Evolutionary conservation across 176 grass and related monocot species (phyloP).

Genomic region (Metroxylon sagu): DNA sequence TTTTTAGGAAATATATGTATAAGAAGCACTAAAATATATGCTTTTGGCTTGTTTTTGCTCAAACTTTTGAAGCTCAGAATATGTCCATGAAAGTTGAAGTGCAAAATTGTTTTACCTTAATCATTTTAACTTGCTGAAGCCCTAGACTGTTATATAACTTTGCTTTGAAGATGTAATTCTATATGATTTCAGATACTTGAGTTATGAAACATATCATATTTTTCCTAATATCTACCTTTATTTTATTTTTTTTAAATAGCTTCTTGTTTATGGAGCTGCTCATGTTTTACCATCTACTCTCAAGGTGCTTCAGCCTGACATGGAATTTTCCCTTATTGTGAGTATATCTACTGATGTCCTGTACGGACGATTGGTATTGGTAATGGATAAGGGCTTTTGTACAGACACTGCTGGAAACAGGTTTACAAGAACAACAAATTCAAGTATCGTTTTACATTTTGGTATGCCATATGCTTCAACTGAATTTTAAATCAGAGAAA

Average conservation of each 20-base stretch:
- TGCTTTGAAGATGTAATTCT: too few species aligned
- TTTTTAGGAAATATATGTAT: too few species aligned
- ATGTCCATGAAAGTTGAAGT: too few species aligned
- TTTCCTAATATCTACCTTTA: not conserved
- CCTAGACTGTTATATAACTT: too few species aligned
- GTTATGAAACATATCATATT: too few species aligned
- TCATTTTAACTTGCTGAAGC: too few species aligned
- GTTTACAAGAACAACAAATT: constrained; percentile 69
- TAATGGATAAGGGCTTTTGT: constrained; percentile 71
- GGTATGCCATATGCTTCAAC: constrained; percentile 30
- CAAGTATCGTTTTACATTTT: constrained; percentile 61
- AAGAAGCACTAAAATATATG: too few species aligned
- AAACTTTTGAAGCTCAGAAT: too few species aligned
- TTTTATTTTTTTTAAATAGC: constrained; percentile 27
- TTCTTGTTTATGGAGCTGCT: constrained; percentile 68
- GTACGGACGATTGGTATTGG: constrained; percentile 69
- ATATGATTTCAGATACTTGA: too few species aligned
- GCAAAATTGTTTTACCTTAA: too few species aligned
- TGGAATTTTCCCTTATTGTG: constrained; percentile 49
- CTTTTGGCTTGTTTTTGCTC: too few species aligned
- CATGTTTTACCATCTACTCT: constrained; percentile 59
- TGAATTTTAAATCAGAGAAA: not conserved
- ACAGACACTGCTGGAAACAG: constrained; percentile 58
- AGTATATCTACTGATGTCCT: constrained; percentile 24
- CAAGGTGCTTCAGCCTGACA: constrained; percentile 35